These are phyloP conservation scores for Panaeolus papilionaceus DNA, from an alignment of 768 basidiomycete genomes.

Conservation along the genomic window DNA sequence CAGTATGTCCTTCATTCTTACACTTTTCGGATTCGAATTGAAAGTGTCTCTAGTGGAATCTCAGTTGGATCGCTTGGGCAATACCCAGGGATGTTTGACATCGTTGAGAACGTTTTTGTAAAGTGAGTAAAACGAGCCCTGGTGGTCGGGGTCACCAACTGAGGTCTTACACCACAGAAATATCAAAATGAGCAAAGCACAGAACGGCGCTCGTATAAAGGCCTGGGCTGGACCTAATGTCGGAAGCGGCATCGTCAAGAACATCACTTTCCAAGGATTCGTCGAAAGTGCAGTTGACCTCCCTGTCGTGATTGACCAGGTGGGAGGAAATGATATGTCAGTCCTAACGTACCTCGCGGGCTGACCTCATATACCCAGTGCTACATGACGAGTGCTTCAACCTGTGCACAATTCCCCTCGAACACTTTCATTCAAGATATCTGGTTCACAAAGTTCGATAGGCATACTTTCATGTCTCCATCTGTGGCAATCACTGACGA, in stretches of 20 bases:
- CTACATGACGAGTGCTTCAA: conserved; percentile 52
- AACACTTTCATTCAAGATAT: conserved; percentile 64
- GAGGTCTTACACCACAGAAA: conserved; percentile 41
- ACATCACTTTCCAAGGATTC: conserved; percentile 61
- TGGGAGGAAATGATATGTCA: conserved; percentile 24
- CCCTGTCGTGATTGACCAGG: conserved; percentile 66
- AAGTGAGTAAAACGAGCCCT: conserved; percentile 38
- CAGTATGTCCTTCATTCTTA: conserved; percentile 43
- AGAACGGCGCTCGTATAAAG: conserved; percentile 75
- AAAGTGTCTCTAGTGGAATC: conserved; percentile 48
- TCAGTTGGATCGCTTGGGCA: conserved; percentile 66
- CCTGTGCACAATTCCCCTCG: conserved; percentile 59
- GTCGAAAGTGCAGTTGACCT: conserved; percentile 59
- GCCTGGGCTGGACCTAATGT: conserved; percentile 67
- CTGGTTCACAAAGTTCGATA: conserved; percentile 54
- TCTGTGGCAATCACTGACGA: conserved; percentile 15
- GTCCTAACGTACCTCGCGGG: neutral
- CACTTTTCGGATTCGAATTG: neutral
- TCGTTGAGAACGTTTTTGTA: conserved; percentile 65
- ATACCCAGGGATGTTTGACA: conserved; percentile 58
- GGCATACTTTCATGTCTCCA: neutral
- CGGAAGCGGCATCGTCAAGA: conserved; percentile 63
- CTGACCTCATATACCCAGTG: conserved; percentile 38
- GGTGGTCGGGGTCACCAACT: neutral
- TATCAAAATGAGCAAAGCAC: conserved; percentile 63